Conservation (phyloP, 1,139 yeast species). For the Yarrowia galli region DNA sequence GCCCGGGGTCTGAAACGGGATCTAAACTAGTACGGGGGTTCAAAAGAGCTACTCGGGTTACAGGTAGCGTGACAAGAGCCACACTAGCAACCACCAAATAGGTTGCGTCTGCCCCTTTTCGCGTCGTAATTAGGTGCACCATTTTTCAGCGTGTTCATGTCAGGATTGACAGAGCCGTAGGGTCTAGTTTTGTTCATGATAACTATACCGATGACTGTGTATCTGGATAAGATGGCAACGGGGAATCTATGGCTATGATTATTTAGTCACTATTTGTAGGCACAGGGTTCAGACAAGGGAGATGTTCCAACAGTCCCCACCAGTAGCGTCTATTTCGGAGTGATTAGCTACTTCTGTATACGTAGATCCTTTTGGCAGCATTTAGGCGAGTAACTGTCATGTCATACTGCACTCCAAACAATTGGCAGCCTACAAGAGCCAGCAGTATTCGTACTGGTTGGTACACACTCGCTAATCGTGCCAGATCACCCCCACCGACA, state of each 20-base stretch:
- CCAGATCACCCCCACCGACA: no score
- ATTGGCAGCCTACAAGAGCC: neutral
- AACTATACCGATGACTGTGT: no score
- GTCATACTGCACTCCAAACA: neutral
- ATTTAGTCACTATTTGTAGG: neutral
- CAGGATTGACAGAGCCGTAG: no score
- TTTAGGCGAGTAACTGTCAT: neutral
- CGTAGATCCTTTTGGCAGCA: neutral
- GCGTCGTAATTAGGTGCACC: neutral
- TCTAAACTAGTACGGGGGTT: slow-evolving; percentile 2
- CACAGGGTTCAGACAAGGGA: slow-evolving; percentile 11
- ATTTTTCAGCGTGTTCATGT: neutral
- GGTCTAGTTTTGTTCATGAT: no score
- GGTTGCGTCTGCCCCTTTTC: slow-evolving; percentile 3
- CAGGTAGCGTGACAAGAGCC: neutral
- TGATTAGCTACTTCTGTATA: slow-evolving; percentile 3
- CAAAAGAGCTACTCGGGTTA: neutral
- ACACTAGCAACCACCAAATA: neutral
- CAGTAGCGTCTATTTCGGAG: neutral
- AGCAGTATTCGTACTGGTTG: no score
- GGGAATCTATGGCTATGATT: neutral
- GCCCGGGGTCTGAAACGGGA: neutral
- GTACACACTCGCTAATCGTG: no score
- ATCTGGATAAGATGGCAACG: no score
- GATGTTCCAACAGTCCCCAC: neutral